Evolutionary conservation across 805 yeast species (phyloP).

Genomic region (Cephaloascus fragrans): DNA sequence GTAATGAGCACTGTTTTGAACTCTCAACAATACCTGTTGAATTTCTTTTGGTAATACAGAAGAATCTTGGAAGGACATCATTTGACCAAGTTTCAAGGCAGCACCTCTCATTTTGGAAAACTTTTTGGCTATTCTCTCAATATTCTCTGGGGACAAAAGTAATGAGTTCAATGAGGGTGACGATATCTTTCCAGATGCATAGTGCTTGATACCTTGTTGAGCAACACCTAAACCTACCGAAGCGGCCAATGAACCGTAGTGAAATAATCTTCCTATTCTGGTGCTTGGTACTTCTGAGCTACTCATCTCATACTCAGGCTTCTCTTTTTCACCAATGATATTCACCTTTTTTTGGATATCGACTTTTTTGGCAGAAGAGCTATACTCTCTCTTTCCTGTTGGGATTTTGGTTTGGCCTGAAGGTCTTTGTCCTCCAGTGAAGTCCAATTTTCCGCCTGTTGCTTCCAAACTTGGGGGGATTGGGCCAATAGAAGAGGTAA

Average conservation of each 20-base stretch:
- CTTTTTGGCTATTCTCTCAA: slow-evolving; percentile 81
- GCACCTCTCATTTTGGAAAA: slow-evolving; percentile 98
- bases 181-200: slow-evolving; percentile 42
- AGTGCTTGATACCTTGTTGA: slow-evolving; percentile 62
- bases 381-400: slow-evolving; percentile 1
- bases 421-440: background rate
- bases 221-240: slow-evolving; percentile 83
- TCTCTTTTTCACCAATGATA: slow-evolving; percentile 11
- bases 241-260: slow-evolving; percentile 88
- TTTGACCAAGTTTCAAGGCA: slow-evolving; percentile 93
- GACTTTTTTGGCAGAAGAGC: slow-evolving; percentile 1
- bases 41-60: slow-evolving; percentile 77
- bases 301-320: slow-evolving; percentile 36
- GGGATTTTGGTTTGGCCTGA: background rate
- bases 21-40: slow-evolving; percentile 69
- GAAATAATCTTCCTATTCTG: slow-evolving; percentile 81
- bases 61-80: slow-evolving; percentile 90
- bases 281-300: slow-evolving; percentile 78
- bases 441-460: background rate
- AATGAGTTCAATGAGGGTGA: slow-evolving; percentile 43
- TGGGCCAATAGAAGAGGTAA: background rate
- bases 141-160: slow-evolving; percentile 70
- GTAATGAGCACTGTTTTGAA: slow-evolving; percentile 91
- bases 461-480: background rate
- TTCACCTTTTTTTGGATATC: slow-evolving; percentile 5